Percentiles rank a stretch among this genome's conserved stretches.
phyloP scores from a whole-genome alignment of 169 alveolate species.

The Cryptosporidium felis region DNA sequence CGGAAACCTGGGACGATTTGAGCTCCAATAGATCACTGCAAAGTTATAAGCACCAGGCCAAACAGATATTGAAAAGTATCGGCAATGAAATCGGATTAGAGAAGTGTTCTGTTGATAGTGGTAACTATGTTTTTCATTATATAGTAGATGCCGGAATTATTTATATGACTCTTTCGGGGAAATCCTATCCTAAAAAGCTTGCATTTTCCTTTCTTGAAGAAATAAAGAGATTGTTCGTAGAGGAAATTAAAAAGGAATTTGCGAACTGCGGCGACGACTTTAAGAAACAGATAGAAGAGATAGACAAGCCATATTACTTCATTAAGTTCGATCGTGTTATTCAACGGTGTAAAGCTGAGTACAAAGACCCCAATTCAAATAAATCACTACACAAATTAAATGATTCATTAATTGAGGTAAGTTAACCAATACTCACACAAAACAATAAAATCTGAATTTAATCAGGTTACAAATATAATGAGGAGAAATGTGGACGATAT shows the following conservation, averaged over 20 bases:
- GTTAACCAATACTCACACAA: not conserved
- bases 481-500: constrained; percentile 76
- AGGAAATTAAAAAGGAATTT: constrained; percentile 81
- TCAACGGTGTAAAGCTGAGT: constrained; percentile 75
- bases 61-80: constrained; percentile 72
- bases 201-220: constrained; percentile 86
- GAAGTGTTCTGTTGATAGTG: constrained; percentile 47
- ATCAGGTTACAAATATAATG: constrained; percentile 73
- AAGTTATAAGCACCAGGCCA: constrained; percentile 78
- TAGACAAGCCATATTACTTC: constrained; percentile 85
- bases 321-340: constrained; percentile 81
- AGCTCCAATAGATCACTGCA: constrained; percentile 39
- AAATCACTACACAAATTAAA: constrained; percentile 73
- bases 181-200: constrained; percentile 82
- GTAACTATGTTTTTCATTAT: constrained; percentile 72
- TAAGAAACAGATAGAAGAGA: constrained; percentile 79
- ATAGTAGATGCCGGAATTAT: constrained; percentile 78
- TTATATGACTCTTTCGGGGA: constrained; percentile 80
- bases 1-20: constrained; percentile 83
- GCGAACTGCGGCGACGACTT: constrained; percentile 81
- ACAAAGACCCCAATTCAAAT: constrained; percentile 72
- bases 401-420: constrained; percentile 73
- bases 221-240: constrained; percentile 76
- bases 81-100: constrained; percentile 39
- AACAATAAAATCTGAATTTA: constrained; percentile 29